These are phyloP conservation scores for Penicillium sp. DNA, from an alignment of 2,329 filamentous ascomycete species.

Conservation along the genomic window DNA sequence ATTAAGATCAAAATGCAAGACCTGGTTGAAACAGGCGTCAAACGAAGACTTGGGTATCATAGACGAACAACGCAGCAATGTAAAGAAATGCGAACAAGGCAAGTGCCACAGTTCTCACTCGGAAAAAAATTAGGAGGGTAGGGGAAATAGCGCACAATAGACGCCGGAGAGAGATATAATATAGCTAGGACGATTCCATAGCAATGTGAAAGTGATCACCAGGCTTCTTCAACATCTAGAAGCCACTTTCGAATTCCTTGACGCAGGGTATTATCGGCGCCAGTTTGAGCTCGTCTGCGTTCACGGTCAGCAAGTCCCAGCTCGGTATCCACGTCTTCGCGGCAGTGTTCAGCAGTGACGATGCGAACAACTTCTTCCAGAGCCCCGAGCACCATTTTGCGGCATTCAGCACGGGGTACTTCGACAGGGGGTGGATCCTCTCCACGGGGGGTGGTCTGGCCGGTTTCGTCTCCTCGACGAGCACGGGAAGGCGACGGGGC, in stretches of 20 bases:
- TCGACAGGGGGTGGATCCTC: constrained; percentile 44
- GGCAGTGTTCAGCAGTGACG: constrained; percentile 55
- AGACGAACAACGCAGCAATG: constrained; percentile 13
- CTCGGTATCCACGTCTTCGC: constrained; percentile 42
- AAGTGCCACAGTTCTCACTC: background rate
- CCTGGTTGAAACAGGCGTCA: constrained; percentile 3
- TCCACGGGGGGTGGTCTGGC: constrained; percentile 28
- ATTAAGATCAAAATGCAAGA: constrained; percentile 11
- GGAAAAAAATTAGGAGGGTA: background rate
- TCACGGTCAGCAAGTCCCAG: constrained; percentile 37
- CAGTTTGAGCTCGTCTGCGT: constrained; percentile 36
- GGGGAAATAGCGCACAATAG: background rate
- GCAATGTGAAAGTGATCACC: constrained; percentile 28
- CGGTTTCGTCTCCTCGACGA: constrained; percentile 37
- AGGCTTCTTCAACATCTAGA: constrained; percentile 52
- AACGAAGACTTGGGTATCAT: constrained; percentile 9
- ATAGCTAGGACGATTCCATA: background rate
- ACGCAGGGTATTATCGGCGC: constrained; percentile 56
- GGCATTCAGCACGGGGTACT: constrained; percentile 57
- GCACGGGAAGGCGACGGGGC: constrained; percentile 45
- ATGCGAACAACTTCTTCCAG: constrained; percentile 60
- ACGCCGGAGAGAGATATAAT: background rate
- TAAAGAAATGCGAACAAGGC: constrained; percentile 1
- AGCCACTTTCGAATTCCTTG: constrained; percentile 63
- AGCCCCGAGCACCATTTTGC: constrained; percentile 59